Conservation (phyloP, 1,284 basidiomycete genomes). For the Ganoderma multipileum region DNA sequence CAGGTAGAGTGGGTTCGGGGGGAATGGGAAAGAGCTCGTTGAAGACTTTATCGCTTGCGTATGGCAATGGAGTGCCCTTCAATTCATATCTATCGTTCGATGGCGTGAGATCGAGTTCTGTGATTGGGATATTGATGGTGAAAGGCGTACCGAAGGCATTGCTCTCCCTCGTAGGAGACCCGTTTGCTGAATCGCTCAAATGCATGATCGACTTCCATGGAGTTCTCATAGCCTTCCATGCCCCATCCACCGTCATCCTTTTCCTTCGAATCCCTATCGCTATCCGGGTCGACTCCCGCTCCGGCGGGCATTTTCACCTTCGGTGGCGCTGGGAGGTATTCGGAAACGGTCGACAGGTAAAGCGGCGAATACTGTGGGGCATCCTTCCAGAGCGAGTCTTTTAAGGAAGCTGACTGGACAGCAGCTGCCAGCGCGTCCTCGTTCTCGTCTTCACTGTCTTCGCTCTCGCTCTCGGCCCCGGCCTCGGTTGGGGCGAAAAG, state of each 20-base stretch:
- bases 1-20: constrained; percentile 49
- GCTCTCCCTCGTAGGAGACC: constrained; percentile 69
- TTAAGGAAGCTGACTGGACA: constrained; percentile 58
- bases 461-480: constrained; percentile 28
- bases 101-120: not conserved
- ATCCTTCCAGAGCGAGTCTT: constrained; percentile 67
- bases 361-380: constrained; percentile 70
- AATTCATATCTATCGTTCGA: constrained; percentile 71
- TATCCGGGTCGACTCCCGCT: constrained; percentile 50
- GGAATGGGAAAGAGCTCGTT: constrained; percentile 71
- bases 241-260: constrained; percentile 53
- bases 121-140: not conserved
- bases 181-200: constrained; percentile 83
- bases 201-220: constrained; percentile 74
- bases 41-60: constrained; percentile 72
- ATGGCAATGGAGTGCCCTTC: constrained; percentile 76
- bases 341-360: constrained; percentile 75
- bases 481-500: constrained; percentile 18
- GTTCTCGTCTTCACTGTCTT: constrained; percentile 44
- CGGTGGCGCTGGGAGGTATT: constrained; percentile 67
- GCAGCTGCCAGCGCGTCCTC: constrained; percentile 59
- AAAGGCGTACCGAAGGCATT: constrained; percentile 73
- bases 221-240: constrained; percentile 80
- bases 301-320: constrained; percentile 54
- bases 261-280: constrained; percentile 50